phyloP scores from a whole-genome alignment of 305 asterid genomes.

The Ajuga reptans region DNA sequence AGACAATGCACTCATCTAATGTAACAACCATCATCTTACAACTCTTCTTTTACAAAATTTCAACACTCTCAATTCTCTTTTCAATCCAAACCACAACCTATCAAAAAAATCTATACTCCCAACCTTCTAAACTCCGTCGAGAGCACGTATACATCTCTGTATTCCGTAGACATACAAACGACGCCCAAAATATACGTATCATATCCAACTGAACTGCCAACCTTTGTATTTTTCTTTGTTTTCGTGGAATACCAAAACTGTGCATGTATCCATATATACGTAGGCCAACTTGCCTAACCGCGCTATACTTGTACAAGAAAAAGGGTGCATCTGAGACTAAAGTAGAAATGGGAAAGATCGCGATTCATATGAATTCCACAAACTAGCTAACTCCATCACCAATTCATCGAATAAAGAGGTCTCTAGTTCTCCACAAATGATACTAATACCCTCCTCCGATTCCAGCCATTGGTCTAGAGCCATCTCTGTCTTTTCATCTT shows the following conservation, averaged over 20 bases:
- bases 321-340: conserved; percentile 4
- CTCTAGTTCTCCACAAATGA: conserved; percentile 54
- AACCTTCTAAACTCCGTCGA: neutral
- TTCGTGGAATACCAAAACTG: conserved; percentile 13
- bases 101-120: neutral
- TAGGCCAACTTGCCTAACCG: too few species aligned
- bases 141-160: neutral
- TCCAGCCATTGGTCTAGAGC: conserved; percentile 46
- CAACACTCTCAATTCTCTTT: neutral
- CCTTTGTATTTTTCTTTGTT: conserved; percentile 2
- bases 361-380: conserved; percentile 18
- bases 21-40: neutral
- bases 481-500: conserved; percentile 33
- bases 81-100: neutral
- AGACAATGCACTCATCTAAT: conserved; percentile 4
- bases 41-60: neutral
- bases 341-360: neutral
- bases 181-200: neutral
- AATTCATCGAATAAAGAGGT: conserved; percentile 47
- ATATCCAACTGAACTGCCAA: neutral
- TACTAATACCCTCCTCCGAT: conserved; percentile 42
- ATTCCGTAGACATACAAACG: neutral
- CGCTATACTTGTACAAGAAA: neutral
- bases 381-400: conserved; percentile 43
- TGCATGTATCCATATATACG: neutral